Conservation (phyloP, 176 grass and related monocot species). For the Avena atlantica region DNA sequence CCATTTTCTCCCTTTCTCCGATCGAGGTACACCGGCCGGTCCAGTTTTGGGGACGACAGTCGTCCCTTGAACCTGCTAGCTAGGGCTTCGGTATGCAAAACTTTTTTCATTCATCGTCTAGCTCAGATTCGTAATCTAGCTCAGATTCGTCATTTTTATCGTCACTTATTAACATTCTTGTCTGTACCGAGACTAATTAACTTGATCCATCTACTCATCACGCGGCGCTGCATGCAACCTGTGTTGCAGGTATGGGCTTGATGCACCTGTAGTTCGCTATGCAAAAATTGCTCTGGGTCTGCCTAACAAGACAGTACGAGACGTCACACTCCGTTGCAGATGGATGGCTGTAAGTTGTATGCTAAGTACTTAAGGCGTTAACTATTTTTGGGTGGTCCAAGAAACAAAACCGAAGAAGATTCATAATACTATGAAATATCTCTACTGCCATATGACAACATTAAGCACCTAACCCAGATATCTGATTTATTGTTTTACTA, state of each 20-base stretch:
- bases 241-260: constrained; percentile 44
- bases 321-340: constrained; percentile 62
- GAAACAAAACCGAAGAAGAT: not conserved
- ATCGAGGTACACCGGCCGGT: no score
- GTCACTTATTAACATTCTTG: no score
- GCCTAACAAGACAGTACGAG: constrained; percentile 61
- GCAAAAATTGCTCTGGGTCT: constrained; percentile 64
- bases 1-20: no score
- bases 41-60: no score
- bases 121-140: no score
- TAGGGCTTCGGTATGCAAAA: no score
- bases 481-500: not conserved
- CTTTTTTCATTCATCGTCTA: no score
- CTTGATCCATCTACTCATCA: constrained; percentile 28
- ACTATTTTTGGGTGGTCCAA: no score
- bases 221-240: not conserved
- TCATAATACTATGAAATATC: not conserved
- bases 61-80: no score
- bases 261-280: constrained; percentile 56
- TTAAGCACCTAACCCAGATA: not conserved
- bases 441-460: not conserved
- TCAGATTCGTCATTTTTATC: no score
- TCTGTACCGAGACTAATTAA: constrained; percentile 2
- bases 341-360: constrained; percentile 65
- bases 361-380: no score